Conservation (phyloP, 768 basidiomycete genomes). For the Lactarius akahatsu region DNA sequence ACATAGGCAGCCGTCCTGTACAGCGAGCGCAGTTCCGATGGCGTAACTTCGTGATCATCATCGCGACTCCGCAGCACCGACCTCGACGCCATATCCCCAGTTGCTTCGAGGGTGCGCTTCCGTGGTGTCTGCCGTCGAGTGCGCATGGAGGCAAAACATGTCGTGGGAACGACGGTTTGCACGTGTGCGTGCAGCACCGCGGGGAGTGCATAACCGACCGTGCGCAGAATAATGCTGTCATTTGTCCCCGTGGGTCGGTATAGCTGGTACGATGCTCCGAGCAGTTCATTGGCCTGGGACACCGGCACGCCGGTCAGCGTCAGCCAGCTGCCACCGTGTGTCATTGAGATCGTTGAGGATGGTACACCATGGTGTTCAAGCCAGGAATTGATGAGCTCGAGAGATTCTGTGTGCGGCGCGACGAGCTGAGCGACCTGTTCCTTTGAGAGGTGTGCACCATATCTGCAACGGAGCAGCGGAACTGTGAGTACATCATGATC, state of each 20-base stretch:
- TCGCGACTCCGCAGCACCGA: no score
- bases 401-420: not conserved
- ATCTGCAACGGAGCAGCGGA: not conserved
- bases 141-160: not conserved
- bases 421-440: not conserved
- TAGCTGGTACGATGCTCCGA: not conserved
- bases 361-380: not conserved
- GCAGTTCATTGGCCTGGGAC: not conserved
- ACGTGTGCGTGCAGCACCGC: not conserved
- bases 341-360: not conserved
- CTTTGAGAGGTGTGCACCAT: not conserved
- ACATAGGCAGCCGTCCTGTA: not conserved
- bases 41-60: no score
- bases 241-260: not conserved
- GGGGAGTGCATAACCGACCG: not conserved
- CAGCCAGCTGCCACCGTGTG: not conserved
- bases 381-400: not conserved
- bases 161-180: not conserved
- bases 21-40: not conserved
- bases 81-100: no score
- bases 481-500: not conserved
- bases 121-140: not conserved
- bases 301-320: not conserved
- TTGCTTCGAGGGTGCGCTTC: not conserved
- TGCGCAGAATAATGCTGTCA: not conserved